phyloP scores from a whole-genome alignment of 352 stramenopile species.

The Globisporangium rhizosaccharum region DNA sequence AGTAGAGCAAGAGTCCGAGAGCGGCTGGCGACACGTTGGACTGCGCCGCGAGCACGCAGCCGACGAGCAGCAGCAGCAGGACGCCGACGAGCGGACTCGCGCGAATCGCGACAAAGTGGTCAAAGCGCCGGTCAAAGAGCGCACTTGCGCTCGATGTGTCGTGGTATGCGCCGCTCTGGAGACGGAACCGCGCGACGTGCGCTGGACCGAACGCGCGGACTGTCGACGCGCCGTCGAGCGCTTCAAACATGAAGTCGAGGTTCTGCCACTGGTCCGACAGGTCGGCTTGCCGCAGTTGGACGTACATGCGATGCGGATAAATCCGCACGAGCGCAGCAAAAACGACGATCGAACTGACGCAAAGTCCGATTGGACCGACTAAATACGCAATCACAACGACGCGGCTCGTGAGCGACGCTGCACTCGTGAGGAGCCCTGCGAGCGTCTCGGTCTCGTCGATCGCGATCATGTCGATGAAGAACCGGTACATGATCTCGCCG shows the following conservation, averaged over 20 bases:
- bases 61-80: slow-evolving; percentile 26
- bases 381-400: slow-evolving; percentile 33
- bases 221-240: slow-evolving; percentile 28
- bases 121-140: slow-evolving; percentile 23
- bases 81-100: slow-evolving; percentile 26
- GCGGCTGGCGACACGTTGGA: slow-evolving; percentile 25
- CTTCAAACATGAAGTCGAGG: slow-evolving; percentile 39
- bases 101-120: slow-evolving; percentile 30
- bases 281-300: slow-evolving; percentile 15
- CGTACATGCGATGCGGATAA: not conserved
- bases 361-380: slow-evolving; percentile 16
- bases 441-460: slow-evolving; percentile 22
- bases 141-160: slow-evolving; percentile 23
- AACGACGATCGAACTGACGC: slow-evolving; percentile 4
- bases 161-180: slow-evolving; percentile 21
- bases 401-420: slow-evolving; percentile 15
- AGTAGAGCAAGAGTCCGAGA: slow-evolving; percentile 38
- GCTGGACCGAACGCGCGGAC: slow-evolving; percentile 30
- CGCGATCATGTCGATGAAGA: slow-evolving; percentile 29
- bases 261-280: slow-evolving; percentile 28
- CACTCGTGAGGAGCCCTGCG: slow-evolving; percentile 8
- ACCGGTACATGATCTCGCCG: slow-evolving; percentile 34
- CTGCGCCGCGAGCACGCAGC: slow-evolving; percentile 26
- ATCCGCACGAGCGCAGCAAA: slow-evolving; percentile 12
- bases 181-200: slow-evolving; percentile 27